A percentile compares a stretch with the other conserved stretches of the same genome.
These are phyloP conservation scores for Mitragyna speciosa DNA, from an alignment of 257 asterid genomes.

Conservation along the genomic window DNA sequence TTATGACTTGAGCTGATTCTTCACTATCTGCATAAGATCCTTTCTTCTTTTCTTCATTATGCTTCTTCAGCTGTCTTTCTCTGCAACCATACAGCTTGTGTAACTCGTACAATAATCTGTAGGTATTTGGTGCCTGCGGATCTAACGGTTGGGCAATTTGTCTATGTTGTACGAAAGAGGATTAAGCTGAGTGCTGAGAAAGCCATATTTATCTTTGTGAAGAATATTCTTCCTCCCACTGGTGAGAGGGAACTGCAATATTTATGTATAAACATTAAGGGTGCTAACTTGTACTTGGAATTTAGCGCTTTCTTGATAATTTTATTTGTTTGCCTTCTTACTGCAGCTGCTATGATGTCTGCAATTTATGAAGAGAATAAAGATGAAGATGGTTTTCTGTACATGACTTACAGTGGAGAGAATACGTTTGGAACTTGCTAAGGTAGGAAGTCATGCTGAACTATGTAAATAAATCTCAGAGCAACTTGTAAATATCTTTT, in stretches of 20 bases:
- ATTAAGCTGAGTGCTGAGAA: constrained; percentile 98
- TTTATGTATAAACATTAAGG: neutral
- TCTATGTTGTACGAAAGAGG: constrained; percentile 96
- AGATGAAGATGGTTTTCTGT: constrained; percentile 60
- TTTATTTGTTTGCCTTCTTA: neutral
- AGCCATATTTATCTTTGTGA: constrained; percentile 95
- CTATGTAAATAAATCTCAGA: constrained; percentile 40
- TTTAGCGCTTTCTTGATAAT: neutral
- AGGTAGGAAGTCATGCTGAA: constrained; percentile 23
- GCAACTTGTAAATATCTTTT: constrained; percentile 48
- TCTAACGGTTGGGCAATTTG: constrained; percentile 95
- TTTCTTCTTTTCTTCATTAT: neutral
- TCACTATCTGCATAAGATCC: neutral
- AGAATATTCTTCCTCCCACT: constrained; percentile 94
- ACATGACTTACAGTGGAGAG: constrained; percentile 65
- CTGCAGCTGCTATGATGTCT: constrained; percentile 63
- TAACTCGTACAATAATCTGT: constrained; percentile 5
- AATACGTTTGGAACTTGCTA: constrained; percentile 58
- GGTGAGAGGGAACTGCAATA: constrained; percentile 41
- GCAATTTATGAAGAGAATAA: constrained; percentile 56
- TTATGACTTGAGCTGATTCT: neutral
- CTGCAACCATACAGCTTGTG: neutral
- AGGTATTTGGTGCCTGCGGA: constrained; percentile 98
- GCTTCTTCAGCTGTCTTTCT: neutral
- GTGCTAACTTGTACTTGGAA: neutral